Evolutionary conservation across 192 early-diverging fungal species (phyloP).

Genomic region (Funneliformis mosseae): DNA sequence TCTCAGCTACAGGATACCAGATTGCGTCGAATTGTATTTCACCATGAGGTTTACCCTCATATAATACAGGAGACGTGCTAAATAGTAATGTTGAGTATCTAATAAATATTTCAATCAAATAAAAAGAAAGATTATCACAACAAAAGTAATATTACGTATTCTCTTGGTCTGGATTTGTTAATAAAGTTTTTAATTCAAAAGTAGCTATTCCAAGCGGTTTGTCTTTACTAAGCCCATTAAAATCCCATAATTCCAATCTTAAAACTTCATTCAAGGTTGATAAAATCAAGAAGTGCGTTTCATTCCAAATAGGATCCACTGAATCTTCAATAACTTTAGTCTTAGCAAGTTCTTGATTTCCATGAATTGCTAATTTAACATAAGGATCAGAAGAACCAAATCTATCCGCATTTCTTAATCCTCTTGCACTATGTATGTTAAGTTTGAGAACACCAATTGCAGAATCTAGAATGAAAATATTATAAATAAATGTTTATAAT

Average conservation of each 20-base stretch:
- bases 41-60: conserved; percentile 50
- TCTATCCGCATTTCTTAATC: conserved; percentile 83
- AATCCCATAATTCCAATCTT: conserved; percentile 80
- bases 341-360: conserved; percentile 60
- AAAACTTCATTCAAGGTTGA: conserved; percentile 76
- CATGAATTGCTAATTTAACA: conserved; percentile 70
- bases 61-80: conserved; percentile 34
- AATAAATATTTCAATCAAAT: neutral
- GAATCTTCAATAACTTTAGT: conserved; percentile 75
- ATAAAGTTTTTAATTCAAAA: conserved; percentile 52
- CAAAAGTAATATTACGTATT: conserved; percentile 46
- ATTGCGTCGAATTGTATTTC: conserved; percentile 42
- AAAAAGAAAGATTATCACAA: conserved; percentile 14
- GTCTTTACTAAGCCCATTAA: conserved; percentile 75
- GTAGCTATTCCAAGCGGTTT: conserved; percentile 64
- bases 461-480: conserved; percentile 44
- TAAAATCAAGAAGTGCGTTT: conserved; percentile 76
- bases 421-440: conserved; percentile 76
- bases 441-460: conserved; percentile 88
- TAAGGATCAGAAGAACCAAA: conserved; percentile 93
- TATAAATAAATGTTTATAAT: neutral
- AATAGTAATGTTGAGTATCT: neutral
- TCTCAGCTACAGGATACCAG: conserved; percentile 45
- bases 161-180: conserved; percentile 47
- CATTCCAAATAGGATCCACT: conserved; percentile 83